Percentiles rank a stretch among this genome's conserved stretches.
phyloP scores from a whole-genome alignment of 305 asterid genomes.

The Fraxinus velutina region DNA sequence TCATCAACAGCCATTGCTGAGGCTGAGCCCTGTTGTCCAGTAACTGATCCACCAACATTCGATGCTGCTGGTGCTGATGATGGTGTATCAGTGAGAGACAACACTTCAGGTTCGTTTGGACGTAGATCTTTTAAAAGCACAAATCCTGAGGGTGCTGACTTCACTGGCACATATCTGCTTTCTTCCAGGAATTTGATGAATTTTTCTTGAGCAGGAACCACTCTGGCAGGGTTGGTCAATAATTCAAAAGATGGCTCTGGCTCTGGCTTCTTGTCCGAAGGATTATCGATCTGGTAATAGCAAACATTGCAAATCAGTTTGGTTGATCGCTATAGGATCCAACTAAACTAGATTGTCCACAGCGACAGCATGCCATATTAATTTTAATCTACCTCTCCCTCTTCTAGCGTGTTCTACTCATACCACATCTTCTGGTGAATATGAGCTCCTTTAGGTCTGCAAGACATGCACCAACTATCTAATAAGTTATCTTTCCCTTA shows the following conservation, averaged over 20 bases:
- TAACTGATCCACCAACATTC: constrained; percentile 47
- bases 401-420: neutral
- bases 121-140: constrained; percentile 78
- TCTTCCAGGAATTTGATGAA: constrained; percentile 74
- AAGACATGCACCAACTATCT: neutral
- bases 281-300: constrained; percentile 57
- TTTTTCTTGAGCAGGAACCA: constrained; percentile 87
- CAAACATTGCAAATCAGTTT: neutral
- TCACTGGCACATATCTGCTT: constrained; percentile 84
- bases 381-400: neutral
- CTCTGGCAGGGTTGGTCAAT: constrained; percentile 92
- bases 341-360: neutral
- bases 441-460: neutral
- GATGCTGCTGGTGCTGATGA: constrained; percentile 45
- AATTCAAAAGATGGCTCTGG: constrained; percentile 56
- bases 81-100: constrained; percentile 85
- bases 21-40: constrained; percentile 57
- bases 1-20: constrained; percentile 94
- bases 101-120: constrained; percentile 75
- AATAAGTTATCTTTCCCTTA: neutral
- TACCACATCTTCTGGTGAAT: neutral
- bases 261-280: constrained; percentile 51
- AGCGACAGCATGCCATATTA: neutral
- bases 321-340: neutral
- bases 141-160: constrained; percentile 81